Percentiles rank a stretch among this genome's conserved stretches.
Evolutionary conservation across 148 eudicot genomes (phyloP).

Genomic region (Arctostaphylos glauca): DNA sequence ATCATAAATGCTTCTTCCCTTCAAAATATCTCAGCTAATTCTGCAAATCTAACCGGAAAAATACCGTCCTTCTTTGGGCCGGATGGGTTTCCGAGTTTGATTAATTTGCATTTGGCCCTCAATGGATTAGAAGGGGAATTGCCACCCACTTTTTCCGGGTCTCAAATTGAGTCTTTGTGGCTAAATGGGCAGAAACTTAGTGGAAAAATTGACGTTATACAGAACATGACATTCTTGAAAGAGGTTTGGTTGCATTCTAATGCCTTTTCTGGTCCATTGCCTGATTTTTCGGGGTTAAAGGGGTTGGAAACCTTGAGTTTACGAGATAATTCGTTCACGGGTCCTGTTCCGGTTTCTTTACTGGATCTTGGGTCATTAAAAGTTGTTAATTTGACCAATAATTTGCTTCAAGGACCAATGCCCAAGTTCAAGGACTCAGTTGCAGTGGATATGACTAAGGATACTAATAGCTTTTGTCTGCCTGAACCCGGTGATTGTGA

Average conservation of each 20-base stretch:
- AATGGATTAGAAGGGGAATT: conserved; percentile 72
- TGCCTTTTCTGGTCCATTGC: conserved; percentile 81
- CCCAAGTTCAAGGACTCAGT: conserved; percentile 69
- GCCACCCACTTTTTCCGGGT: conserved; percentile 68
- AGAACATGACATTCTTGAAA: conserved; percentile 79
- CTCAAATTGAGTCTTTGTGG: conserved; percentile 81
- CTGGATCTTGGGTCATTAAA: conserved; percentile 54
- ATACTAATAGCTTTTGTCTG: conserved; percentile 75
- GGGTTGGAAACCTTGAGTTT: conserved; percentile 55
- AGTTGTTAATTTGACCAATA: conserved; percentile 85
- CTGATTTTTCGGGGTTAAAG: conserved; percentile 68
- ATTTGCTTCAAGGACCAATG: conserved; percentile 80
- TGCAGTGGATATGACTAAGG: conserved; percentile 46
- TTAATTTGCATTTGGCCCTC: conserved; percentile 67
- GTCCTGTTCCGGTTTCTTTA: conserved; percentile 69
- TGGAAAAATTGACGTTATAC: conserved; percentile 76
- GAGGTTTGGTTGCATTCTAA: conserved; percentile 88
- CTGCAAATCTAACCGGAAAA: conserved; percentile 59
- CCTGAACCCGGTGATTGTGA: conserved; percentile 69
- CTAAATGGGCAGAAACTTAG: conserved; percentile 79
- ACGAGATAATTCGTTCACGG: conserved; percentile 76
- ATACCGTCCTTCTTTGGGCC: conserved; percentile 75
- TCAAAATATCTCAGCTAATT: conserved; percentile 80
- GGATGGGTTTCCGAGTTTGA: conserved; percentile 66
- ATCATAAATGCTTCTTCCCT: conserved; percentile 54